A percentile compares a stretch with the other conserved stretches of the same genome.
phyloP scores from a whole-genome alignment of 2,329 filamentous ascomycete genomes.

The Phialemonium atrogriseum region DNA sequence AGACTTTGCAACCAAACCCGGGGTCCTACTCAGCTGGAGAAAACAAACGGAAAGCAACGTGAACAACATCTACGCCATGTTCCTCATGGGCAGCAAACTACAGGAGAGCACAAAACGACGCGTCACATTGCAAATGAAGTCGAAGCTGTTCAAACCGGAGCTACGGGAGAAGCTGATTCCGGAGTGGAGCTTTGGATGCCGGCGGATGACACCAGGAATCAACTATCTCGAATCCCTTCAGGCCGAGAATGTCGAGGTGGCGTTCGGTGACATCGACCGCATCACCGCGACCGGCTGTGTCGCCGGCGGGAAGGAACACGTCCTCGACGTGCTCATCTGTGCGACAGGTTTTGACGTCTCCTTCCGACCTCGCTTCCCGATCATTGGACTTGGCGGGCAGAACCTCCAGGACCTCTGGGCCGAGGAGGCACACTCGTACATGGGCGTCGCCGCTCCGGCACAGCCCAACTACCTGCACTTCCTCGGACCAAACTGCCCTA shows the following conservation, averaged over 20 bases:
- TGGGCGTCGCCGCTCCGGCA: constrained; percentile 18
- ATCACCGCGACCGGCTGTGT: constrained; percentile 19
- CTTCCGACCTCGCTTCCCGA: constrained; percentile 25
- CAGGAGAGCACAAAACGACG: constrained; percentile 30
- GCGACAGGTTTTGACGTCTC: constrained; percentile 16
- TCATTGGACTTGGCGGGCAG: constrained; percentile 31
- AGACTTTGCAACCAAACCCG: constrained; percentile 31
- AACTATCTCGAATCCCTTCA: constrained; percentile 31
- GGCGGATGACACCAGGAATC: constrained; percentile 31
- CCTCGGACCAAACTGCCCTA: constrained; percentile 30
- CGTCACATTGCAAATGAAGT: constrained; percentile 29
- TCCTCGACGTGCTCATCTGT: constrained; percentile 16
- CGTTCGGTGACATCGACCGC: constrained; percentile 25
- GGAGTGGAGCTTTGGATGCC: constrained; percentile 25
- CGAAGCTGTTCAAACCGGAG: constrained; percentile 21
- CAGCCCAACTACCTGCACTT: constrained; percentile 23
- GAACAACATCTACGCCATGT: constrained; percentile 38
- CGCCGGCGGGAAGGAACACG: constrained; percentile 14
- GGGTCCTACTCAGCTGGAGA: constrained; percentile 27
- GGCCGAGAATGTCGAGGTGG: constrained; percentile 28
- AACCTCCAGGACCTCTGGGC: constrained; percentile 20
- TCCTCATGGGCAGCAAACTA: constrained; percentile 29
- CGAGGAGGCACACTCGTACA: constrained; percentile 18
- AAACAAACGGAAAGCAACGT: constrained; percentile 34
- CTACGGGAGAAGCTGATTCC: constrained; percentile 15